phyloP scores from a whole-genome alignment of 2,329 filamentous ascomycete genomes.

The Aspergillus alliaceus region DNA sequence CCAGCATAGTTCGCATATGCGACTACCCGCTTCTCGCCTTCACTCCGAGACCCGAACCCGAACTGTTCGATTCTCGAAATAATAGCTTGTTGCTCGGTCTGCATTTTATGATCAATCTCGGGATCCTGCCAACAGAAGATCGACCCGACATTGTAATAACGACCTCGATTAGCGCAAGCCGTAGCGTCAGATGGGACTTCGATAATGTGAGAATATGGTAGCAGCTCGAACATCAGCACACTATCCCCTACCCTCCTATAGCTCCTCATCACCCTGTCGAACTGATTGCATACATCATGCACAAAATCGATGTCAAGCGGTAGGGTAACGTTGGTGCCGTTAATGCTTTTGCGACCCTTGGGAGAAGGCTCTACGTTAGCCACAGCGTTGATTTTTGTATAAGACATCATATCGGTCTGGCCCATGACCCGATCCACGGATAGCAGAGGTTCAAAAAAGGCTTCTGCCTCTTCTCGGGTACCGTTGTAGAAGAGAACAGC shows the following conservation, averaged over 20 bases:
- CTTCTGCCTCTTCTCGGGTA: background rate
- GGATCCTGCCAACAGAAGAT: constrained; percentile 10
- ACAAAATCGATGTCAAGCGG: background rate
- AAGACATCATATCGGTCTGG: constrained; percentile 4
- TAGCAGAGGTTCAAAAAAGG: constrained; percentile 5
- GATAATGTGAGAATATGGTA: constrained; percentile 6
- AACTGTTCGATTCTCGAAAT: background rate
- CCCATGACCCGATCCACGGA: background rate
- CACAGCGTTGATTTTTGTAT: constrained; percentile 2
- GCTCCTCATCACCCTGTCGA: constrained; percentile 1
- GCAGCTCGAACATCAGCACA: constrained; percentile 7
- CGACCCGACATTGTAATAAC: constrained; percentile 6
- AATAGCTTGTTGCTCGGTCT: background rate
- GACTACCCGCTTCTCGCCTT: background rate
- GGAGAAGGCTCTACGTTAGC: constrained; percentile 8
- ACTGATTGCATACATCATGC: background rate
- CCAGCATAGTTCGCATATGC: constrained; percentile 10
- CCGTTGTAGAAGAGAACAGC: constrained; percentile 8
- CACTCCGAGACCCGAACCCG: background rate
- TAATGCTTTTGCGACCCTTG: constrained; percentile 8
- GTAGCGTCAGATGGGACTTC: constrained; percentile 8
- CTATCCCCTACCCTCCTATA: constrained; percentile 5
- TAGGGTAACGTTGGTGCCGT: constrained; percentile 1
- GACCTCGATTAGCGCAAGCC: constrained; percentile 8
- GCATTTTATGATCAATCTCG: background rate